Base-by-base conservation (phyloP, 2,329 filamentous ascomycete genomes). In the Aureobasidium sp. region DNA sequence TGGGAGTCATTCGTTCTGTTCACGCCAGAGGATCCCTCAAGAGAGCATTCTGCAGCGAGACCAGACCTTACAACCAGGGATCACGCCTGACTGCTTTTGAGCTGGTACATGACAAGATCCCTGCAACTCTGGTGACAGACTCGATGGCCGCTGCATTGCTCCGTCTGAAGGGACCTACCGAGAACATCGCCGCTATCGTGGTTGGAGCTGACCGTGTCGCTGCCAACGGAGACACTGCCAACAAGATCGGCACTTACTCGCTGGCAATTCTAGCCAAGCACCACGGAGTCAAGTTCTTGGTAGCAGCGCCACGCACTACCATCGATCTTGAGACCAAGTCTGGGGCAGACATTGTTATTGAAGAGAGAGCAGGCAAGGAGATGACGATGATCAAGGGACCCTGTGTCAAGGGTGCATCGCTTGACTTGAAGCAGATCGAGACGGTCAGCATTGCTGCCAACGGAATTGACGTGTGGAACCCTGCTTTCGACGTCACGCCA, bases 181-280 rank as follows among this genome's bases (percentile, higher is more conserved):
- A 86, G 70, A 86, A 87, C 69, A 89, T 99, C 64, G 83, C 85
- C 6, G 93, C 91, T 6, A 90, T 99, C 57, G 87, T 99, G 34
- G 94, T 99, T 0, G 94, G 94, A 32, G 94, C 94, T 2, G 94
- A 99, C 74, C 86, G 94, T 62, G 94, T 99, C 15, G 94, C 93
- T 36, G 89, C 91, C 56, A 99, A 99, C 70, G 94, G 94, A 34
- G 94, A 99, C 76, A 97, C 94, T 0, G 94, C 94, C 62, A 99
- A 99, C 79, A 99, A 99, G 79, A 95, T 99, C 65, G 94, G 94
- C 57, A 99, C 94, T 0, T 97, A 99, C 73, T 84, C 87, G 61
- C 82, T 99, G 4, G 91, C 94, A 3, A 91, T 97, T n/a, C 82
- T 96, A 34, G 94, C 94, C 26, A 87, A 83, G 67, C 81, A 92